phyloP scores from a whole-genome alignment of 345 rosid species.

The Arabidopsis suecica region DNA sequence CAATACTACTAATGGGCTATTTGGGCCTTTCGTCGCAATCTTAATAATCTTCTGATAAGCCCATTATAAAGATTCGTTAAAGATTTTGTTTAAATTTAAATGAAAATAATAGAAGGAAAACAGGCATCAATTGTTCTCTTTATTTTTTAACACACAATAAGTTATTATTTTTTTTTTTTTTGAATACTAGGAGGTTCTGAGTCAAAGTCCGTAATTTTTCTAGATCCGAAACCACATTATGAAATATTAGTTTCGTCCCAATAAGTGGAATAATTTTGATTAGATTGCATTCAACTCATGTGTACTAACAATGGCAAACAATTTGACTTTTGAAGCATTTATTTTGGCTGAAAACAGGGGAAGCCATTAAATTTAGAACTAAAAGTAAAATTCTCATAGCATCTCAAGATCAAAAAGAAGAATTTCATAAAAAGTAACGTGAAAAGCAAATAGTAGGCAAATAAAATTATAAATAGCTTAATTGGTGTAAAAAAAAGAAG shows the following conservation, averaged over 20 bases:
- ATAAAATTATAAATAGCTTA: slow-evolving; percentile 1
- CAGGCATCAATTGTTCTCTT: too few relatives aligned
- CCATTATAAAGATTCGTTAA: background rate
- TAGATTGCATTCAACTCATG: slow-evolving; percentile 37
- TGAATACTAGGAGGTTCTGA: too few relatives aligned
- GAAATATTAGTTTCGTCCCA: too few relatives aligned
- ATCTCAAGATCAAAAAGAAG: background rate
- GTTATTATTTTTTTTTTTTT: too few relatives aligned
- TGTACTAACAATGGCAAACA: slow-evolving; percentile 49
- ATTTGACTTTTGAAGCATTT: slow-evolving; percentile 41
- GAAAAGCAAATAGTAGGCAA: slow-evolving; percentile 12
- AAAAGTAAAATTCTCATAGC: slow-evolving; percentile 22
- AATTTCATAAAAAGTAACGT: background rate
- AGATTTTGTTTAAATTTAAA: too few relatives aligned
- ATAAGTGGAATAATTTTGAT: slow-evolving; percentile 7
- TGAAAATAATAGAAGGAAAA: too few relatives aligned
- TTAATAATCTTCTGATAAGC: background rate
- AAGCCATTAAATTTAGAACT: slow-evolving; percentile 29
- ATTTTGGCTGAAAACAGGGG: slow-evolving; percentile 45
- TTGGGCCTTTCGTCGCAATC: background rate
- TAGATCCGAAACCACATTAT: too few relatives aligned
- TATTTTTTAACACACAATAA: too few relatives aligned
- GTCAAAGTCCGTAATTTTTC: too few relatives aligned
- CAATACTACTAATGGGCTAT: background rate
- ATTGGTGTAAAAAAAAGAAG: slow-evolving; percentile 7